A percentile compares a stretch with the other conserved stretches of the same genome.
Evolutionary conservation across 1,139 yeast species (phyloP).

Genomic region (Yamadazyma kanchanaburiensis): DNA sequence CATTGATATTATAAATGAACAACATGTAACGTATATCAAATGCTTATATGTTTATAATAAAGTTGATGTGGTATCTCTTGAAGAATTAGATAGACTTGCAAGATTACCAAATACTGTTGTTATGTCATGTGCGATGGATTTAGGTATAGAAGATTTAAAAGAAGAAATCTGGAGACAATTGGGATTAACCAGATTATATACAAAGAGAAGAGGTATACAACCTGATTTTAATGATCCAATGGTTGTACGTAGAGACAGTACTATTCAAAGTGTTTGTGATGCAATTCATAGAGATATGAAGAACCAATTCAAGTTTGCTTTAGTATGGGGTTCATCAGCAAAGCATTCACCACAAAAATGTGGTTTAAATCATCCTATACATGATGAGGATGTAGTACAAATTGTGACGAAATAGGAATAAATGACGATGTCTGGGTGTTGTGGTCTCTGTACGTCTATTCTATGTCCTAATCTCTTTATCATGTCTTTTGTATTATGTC

Average conservation of each 20-base stretch:
- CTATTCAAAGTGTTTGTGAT: slow-evolving; percentile 86
- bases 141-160: slow-evolving; percentile 83
- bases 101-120: slow-evolving; percentile 90
- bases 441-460: no score
- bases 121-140: slow-evolving; percentile 83
- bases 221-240: slow-evolving; percentile 88
- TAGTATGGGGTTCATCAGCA: slow-evolving; percentile 95
- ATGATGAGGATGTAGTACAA: slow-evolving; percentile 94
- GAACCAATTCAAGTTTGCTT: slow-evolving; percentile 85
- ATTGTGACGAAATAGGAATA: slow-evolving; percentile 62
- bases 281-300: slow-evolving; percentile 91
- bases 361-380: slow-evolving; percentile 77
- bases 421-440: no score
- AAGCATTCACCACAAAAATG: slow-evolving; percentile 97
- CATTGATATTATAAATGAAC: slow-evolving; percentile 86
- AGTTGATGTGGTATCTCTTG: slow-evolving; percentile 91
- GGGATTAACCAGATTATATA: slow-evolving; percentile 74
- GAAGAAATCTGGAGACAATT: slow-evolving; percentile 93
- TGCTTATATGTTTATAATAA: slow-evolving; percentile 94
- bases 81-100: slow-evolving; percentile 90
- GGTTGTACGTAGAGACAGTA: slow-evolving; percentile 78
- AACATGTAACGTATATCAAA: slow-evolving; percentile 82
- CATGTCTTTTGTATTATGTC: no score
- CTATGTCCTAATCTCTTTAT: no score
- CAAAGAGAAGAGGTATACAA: slow-evolving; percentile 74